Base-by-base conservation (phyloP, 2,329 filamentous ascomycete genomes). In the Thelonectria rubi region DNA sequence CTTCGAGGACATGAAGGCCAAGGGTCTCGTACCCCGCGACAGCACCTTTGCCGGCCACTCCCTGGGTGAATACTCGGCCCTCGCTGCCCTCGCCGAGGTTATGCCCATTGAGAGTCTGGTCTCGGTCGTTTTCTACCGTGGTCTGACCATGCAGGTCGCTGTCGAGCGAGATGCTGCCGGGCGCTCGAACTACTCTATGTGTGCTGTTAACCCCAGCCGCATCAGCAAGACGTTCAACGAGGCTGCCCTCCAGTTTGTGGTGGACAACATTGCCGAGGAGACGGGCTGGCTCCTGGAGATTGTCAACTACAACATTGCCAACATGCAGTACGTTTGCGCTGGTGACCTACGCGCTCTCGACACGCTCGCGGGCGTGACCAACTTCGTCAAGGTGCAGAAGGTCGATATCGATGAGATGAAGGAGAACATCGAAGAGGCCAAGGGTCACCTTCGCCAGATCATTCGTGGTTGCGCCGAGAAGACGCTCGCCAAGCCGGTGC, bases 31-130 rank as follows among this genome's bases (percentile, higher is more conserved):
- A 32, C 93, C 97, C 72, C 87, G 93, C 62, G 94, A 98, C 82
- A 97, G 93, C 86, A 97, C 91, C 69, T 99, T 99, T 76, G 95
- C 95, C 14, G 95, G 95, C 68, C 95, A 99, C 83, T 99, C 96
- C 1, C 88, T 99, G 20, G 95, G 95, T 79, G 95, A 99, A 82
- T 99, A 99, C 84, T 97, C 94, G 65, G 95, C 95, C 10, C 88
- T 99, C 65, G 95, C 95, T 65, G 95, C 95, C 12, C 86, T 99
- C 63, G 95, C 96, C 11, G 94, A 99, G 74, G 95, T 99, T 76
- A 97, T 99, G 92, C 95, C 96, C n/a, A 99, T 99, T 73, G 95
- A 99, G 84, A 95, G 91, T 70, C 84, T 99, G 77, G 95, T 99
- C 2, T 98, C 95, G 0, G 95, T 99, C 48, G 96, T 99, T 57